Evolutionary conservation across 1,284 basidiomycete genomes (phyloP).

Genomic region (Trichosporon sp.): DNA sequence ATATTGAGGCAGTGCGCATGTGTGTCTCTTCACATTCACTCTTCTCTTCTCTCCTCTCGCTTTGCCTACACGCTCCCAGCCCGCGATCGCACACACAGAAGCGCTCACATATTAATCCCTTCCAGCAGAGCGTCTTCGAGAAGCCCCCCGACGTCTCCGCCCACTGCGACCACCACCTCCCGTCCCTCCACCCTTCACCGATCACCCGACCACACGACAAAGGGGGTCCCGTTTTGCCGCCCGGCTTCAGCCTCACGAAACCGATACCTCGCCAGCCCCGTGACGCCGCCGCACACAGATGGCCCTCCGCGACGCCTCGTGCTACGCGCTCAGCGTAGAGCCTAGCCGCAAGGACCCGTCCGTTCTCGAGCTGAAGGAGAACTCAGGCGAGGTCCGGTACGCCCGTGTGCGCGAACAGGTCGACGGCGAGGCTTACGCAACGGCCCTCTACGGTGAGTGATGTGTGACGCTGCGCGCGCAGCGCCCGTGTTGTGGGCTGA

Average conservation of each 20-base stretch:
- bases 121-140: neutral
- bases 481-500: neutral
- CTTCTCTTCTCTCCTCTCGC: neutral
- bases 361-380: conserved; percentile 34
- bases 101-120: neutral
- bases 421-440: conserved; percentile 34
- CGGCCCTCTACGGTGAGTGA: conserved; percentile 39
- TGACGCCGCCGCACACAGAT: conserved; percentile 16
- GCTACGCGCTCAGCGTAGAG: conserved; percentile 34
- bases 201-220: neutral
- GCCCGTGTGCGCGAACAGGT: conserved; percentile 30
- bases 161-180: neutral
- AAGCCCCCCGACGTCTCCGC: neutral
- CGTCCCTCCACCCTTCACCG: neutral
- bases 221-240: neutral
- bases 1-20: neutral
- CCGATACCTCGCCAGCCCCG: neutral
- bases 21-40: neutral
- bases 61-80: neutral
- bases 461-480: neutral
- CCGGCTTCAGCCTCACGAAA: neutral
- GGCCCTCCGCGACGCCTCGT: conserved; percentile 39
- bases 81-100: neutral
- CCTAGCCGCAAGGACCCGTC: conserved; percentile 21
- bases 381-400: conserved; percentile 27